Conservation (phyloP, 2,329 filamentous ascomycete genomes). For the Didymella keratinophila region DNA sequence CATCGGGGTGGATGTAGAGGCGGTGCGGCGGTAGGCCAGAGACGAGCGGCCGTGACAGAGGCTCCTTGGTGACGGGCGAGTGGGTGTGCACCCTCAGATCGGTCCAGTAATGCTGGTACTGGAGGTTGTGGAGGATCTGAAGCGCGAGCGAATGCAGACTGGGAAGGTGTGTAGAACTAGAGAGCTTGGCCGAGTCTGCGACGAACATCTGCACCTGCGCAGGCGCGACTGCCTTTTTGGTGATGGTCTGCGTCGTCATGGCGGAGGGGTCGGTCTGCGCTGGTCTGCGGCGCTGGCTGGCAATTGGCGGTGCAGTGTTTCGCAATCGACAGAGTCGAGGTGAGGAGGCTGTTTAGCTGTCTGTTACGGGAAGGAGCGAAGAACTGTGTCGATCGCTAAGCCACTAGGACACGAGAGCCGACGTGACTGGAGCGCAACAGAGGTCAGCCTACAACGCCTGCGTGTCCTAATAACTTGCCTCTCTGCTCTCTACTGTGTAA, state of each 20-base stretch:
- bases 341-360: conserved; percentile 30
- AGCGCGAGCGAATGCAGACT: conserved; percentile 61
- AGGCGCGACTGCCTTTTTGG: conserved; percentile 38
- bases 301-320: conserved; percentile 39
- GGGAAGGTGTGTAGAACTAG: conserved; percentile 36
- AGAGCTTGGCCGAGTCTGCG: conserved; percentile 24
- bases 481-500: neutral
- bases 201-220: conserved; percentile 46
- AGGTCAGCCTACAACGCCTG: conserved; percentile 16
- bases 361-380: conserved; percentile 43
- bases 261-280: conserved; percentile 19
- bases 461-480: conserved; percentile 6
- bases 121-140: conserved; percentile 73
- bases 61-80: conserved; percentile 49
- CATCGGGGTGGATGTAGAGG: conserved; percentile 82
- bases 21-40: conserved; percentile 76
- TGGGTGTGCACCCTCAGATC: conserved; percentile 63
- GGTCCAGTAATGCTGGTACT: conserved; percentile 79
- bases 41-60: conserved; percentile 69
- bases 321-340: conserved; percentile 27
- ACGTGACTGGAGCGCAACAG: conserved; percentile 15
- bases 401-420: conserved; percentile 16
- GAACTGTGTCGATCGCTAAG: conserved; percentile 29
- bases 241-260: conserved; percentile 38
- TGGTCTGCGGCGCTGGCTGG: conserved; percentile 14